A percentile compares a stretch with the other conserved stretches of the same genome.
phyloP scores from a whole-genome alignment of 108 stramenopile species.

The Fistulifera pelliculosa region DNA sequence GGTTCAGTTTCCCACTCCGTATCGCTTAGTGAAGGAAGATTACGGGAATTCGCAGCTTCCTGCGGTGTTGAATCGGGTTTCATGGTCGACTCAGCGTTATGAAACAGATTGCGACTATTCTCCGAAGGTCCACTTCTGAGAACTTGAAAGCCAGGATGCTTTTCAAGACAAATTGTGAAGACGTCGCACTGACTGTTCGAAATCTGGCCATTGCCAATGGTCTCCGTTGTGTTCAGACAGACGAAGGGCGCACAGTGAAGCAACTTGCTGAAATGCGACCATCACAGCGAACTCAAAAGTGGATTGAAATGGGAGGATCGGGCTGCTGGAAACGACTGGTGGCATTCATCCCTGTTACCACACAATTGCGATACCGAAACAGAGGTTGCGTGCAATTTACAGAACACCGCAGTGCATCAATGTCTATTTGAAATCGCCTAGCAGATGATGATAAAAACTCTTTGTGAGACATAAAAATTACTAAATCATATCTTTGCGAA shows the following conservation, averaged over 20 bases:
- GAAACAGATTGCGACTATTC: conserved; percentile 11
- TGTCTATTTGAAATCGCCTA: conserved; percentile 22
- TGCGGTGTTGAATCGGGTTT: conserved; percentile 31
- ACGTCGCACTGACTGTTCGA: conserved; percentile 62
- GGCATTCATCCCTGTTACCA: conserved; percentile 37
- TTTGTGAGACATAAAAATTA: too few species aligned
- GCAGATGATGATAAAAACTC: too few species aligned
- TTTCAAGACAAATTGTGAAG: conserved; percentile 71
- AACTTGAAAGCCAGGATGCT: conserved; percentile 28
- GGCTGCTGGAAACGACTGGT: conserved; percentile 49
- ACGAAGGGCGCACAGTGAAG: not conserved
- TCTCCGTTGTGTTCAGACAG: conserved; percentile 13
- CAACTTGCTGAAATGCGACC: conserved; percentile 12
- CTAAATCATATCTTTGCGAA: too few species aligned
- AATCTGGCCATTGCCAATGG: conserved; percentile 35
- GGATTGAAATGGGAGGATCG: conserved; percentile 47
- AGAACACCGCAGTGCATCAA: conserved; percentile 56
- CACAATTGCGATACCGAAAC: conserved; percentile 52
- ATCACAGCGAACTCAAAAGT: conserved; percentile 42
- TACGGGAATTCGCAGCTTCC: conserved; percentile 63
- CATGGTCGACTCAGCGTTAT: conserved; percentile 58
- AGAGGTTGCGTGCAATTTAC: conserved; percentile 53
- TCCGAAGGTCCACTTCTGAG: not conserved
- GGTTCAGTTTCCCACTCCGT: conserved; percentile 77
- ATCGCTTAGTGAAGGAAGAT: conserved; percentile 17